A percentile compares a stretch with the other conserved stretches of the same genome.
These are phyloP conservation scores for Scheffersomyces quercinus DNA, from an alignment of 1,139 yeast species.

Conservation along the genomic window DNA sequence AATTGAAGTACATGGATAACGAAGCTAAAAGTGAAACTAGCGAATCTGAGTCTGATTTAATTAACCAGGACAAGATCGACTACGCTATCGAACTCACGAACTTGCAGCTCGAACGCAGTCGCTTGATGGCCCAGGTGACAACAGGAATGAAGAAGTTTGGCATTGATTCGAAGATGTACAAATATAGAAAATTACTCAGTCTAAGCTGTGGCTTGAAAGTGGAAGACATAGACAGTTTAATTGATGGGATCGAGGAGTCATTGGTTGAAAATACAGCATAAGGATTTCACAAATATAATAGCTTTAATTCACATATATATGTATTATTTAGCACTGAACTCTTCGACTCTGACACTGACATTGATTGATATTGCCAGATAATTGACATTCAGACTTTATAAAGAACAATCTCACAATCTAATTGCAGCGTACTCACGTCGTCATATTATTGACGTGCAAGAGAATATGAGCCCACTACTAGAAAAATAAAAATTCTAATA, in stretches of 20 bases:
- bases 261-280: conserved; percentile 29
- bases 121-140: conserved; percentile 40
- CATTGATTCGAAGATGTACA: conserved; percentile 61
- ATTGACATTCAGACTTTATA: no score
- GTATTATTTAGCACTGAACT: not conserved
- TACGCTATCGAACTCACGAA: conserved; percentile 47
- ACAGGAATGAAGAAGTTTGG: conserved; percentile 39
- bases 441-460: no score
- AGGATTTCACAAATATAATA: not conserved
- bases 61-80: conserved; percentile 22
- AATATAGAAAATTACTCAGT: conserved; percentile 79
- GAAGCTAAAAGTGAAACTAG: conserved; percentile 9
- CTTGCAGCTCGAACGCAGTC: conserved; percentile 53
- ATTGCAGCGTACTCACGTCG: no score
- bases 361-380: no score
- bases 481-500: no score
- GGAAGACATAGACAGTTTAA: conserved; percentile 73
- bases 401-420: no score
- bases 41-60: conserved; percentile 16
- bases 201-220: conserved; percentile 78
- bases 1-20: conserved; percentile 23
- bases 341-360: no score
- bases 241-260: conserved; percentile 48
- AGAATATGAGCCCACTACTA: no score
- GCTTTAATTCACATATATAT: not conserved